A percentile compares a stretch with the other conserved stretches of the same genome.
Evolutionary conservation across 345 rosid species (phyloP).

Genomic region (Carallia brachiata): DNA sequence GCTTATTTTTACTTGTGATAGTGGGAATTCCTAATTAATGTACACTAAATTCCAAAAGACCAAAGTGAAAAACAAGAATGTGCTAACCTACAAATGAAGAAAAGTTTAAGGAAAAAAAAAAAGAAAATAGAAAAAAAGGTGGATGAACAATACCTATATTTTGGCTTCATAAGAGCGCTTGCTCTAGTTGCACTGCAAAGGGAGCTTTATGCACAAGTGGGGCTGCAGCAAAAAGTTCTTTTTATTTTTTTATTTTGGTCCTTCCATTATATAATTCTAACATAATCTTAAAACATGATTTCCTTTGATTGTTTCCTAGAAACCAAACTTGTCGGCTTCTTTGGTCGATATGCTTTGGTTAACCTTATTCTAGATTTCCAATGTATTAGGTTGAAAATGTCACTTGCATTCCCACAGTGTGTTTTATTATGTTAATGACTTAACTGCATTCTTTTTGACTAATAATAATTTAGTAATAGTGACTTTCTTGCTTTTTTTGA

Average conservation of each 20-base stretch:
- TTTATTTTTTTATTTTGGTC: neutral
- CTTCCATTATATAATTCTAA: neutral
- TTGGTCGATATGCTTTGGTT: neutral
- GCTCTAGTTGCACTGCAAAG: too few relatives aligned
- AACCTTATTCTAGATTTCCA: neutral
- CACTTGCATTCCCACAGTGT: conserved; percentile 11
- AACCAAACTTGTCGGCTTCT: conserved; percentile 4
- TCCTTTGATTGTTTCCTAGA: conserved; percentile 8
- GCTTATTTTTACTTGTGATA: too few relatives aligned
- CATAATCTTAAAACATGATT: neutral
- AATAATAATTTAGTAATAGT: neutral
- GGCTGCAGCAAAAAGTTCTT: neutral
- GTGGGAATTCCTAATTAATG: too few relatives aligned
- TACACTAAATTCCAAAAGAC: too few relatives aligned
- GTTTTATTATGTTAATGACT: conserved; percentile 2
- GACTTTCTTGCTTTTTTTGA: neutral
- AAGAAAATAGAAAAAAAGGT: too few relatives aligned
- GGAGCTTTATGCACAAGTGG: too few relatives aligned
- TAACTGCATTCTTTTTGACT: neutral
- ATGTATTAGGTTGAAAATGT: neutral
- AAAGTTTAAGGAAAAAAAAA: too few relatives aligned
- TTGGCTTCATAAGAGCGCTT: too few relatives aligned
- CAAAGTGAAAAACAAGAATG: too few relatives aligned
- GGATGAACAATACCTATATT: too few relatives aligned
- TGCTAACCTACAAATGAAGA: too few relatives aligned